Base-by-base conservation (phyloP, 1,284 basidiomycete species). In the Athelia sp. region DNA sequence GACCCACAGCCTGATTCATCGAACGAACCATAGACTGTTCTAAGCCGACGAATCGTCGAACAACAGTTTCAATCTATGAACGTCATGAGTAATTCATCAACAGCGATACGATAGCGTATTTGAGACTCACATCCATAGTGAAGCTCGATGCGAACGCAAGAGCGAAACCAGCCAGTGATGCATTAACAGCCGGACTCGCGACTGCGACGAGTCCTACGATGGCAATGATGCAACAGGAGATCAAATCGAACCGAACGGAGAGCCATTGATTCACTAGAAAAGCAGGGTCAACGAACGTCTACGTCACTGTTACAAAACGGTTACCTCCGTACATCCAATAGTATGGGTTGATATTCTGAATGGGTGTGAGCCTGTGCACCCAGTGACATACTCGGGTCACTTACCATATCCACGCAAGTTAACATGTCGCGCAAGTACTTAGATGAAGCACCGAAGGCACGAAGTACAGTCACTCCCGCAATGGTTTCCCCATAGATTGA, bases 401-500 rank as follows among this genome's bases (percentile, higher is more conserved):
- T 34, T 34, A 34, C 32, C 32, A n/a, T 34, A 34, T 34, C 32
- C n/a, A 34, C 32, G n/a, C 32, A 34, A n/a, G 11, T 11, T n/a
- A 34, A n/a, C 32, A 34, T 34, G 32, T 34, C 32, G 32, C 32
- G 32, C n/a, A 34, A n/a, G 32, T 11, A 34, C n/a, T 34, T 34
- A n/a, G 90, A 90, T 24, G 84, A 85, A 14, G 87, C 88, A 17
- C 93, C 93, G 59, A 94, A 96, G 1, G 93, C 87, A 43, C 94
- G 87, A 35, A 96, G 71, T 45, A 95, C 87, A 0, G 90, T 79
- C 15, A 89, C 88, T n/a, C 92, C 93, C 2, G 90, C 78, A 49
- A 94, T 93, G 0, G 90, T 92, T 66, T 96, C 93, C 2, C 88
- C 90, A 57, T 93, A 97, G 44, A 95, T 87, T 0, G 90, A 93